Evolutionary conservation across 208 protist species (phyloP).

Genomic region (Naegleria fowleri): DNA sequence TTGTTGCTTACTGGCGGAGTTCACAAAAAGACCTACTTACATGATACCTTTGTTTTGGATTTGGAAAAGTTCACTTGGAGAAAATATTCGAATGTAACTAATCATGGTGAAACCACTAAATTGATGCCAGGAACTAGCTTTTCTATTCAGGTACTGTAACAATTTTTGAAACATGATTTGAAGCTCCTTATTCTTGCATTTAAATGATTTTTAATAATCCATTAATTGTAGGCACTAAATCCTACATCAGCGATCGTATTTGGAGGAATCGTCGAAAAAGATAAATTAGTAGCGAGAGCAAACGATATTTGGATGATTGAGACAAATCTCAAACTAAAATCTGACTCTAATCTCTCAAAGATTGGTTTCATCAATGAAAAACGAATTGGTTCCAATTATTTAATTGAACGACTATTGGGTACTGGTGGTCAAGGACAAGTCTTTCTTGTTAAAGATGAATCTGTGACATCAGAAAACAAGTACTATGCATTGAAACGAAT

Average conservation of each 20-base stretch:
- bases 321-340: neutral
- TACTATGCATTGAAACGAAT: neutral
- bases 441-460: neutral
- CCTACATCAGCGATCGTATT: neutral
- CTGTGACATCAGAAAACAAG: neutral
- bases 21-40: neutral
- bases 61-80: neutral
- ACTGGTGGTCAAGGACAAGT: neutral
- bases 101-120: neutral
- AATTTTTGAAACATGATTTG: neutral
- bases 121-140: neutral
- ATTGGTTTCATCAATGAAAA: neutral
- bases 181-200: too few relatives aligned
- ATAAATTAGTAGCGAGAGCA: neutral
- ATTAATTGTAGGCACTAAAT: too few relatives aligned
- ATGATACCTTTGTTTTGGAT: neutral
- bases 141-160: neutral
- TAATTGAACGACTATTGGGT: neutral
- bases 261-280: neutral
- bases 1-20: neutral
- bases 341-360: neutral
- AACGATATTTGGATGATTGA: neutral
- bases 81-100: neutral
- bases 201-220: too few relatives aligned
- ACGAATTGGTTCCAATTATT: neutral